phyloP scores from a whole-genome alignment of 805 yeast genomes.

The Saturnispora zaruensis region DNA sequence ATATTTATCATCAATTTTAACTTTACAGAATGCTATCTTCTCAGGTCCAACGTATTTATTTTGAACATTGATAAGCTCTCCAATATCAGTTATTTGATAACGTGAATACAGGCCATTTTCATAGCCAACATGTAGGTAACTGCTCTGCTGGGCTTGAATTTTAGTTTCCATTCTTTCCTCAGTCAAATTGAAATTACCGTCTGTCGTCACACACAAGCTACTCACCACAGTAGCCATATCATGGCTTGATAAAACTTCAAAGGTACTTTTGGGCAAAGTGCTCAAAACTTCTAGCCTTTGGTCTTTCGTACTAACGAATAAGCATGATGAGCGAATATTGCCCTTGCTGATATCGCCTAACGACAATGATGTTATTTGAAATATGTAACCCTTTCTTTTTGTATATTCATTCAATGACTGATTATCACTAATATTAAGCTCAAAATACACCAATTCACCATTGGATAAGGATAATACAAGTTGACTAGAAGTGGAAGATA shows the following conservation, averaged over 20 bases:
- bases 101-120: slow-evolving; percentile 74
- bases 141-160: neutral
- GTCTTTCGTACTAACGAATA: slow-evolving; percentile 69
- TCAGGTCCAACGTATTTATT: slow-evolving; percentile 67
- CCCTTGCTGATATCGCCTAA: slow-evolving; percentile 44
- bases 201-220: slow-evolving; percentile 19
- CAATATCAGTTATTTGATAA: slow-evolving; percentile 52
- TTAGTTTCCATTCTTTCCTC: slow-evolving; percentile 8
- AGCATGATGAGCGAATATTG: slow-evolving; percentile 41
- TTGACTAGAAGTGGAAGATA: slow-evolving; percentile 59
- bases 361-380: slow-evolving; percentile 40
- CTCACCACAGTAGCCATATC: slow-evolving; percentile 48
- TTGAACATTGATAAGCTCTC: slow-evolving; percentile 54
- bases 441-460: slow-evolving; percentile 74
- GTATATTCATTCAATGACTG: slow-evolving; percentile 67
- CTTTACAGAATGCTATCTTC: slow-evolving; percentile 43
- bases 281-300: slow-evolving; percentile 62
- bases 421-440: slow-evolving; percentile 43
- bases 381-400: slow-evolving; percentile 45
- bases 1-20: slow-evolving; percentile 26
- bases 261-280: slow-evolving; percentile 46
- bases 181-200: slow-evolving; percentile 23
- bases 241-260: slow-evolving; percentile 58
- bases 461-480: slow-evolving; percentile 64
- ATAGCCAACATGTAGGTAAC: slow-evolving; percentile 67